Evolutionary conservation across 495 filamentous ascomycete genomes (phyloP), one percentile per base, ranked within the genome.

Genomic region (Penicillium roqueforti): DNA sequence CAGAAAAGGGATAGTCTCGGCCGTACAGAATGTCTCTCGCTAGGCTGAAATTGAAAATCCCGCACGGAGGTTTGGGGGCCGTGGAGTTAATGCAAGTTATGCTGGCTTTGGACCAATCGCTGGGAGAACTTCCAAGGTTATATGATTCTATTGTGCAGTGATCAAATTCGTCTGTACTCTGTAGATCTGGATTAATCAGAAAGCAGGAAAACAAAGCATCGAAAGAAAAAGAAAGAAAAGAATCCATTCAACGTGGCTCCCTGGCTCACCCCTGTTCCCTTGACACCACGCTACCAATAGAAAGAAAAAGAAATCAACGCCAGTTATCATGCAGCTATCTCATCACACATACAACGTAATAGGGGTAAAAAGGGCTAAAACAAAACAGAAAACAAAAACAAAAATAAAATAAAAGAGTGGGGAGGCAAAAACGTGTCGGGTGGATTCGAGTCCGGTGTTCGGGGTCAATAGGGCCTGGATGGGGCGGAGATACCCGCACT

Each of bases 261-360:
- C 34, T 28, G 40, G 16, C 47, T 42, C 38, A 32, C 42, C 49
- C 38, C 41, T 20, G 23, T 28, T 25, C 18, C 41, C 34, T 23
- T 28, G 48, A 54, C 52, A 48, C 52, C 52, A 54, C 34, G 44
- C 42, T 41, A 52, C 47, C 47, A 37, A 51, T 20, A 29, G n/a
- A 34, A 45, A 47, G 23, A 25, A 53, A 37, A 16, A 25, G 45
- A 37, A 16, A 39, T 11, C 16, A 54, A 47, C 43, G 36, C 52
- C 34, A 54, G 18, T 28, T 19, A 47, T 26, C 37, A 53, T 54
- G 52, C 50, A 43, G 40, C 43, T 54, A 28, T 54, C 52, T 48
- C 43, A 11, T 54, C 51, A 54, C 51, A 47, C 51, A 47, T 47
- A n/a, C n/a, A n/a, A n/a, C n/a, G n/a, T n/a, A 34, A 46, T 36